Base-by-base conservation (phyloP, 1,139 yeast species). In the Yamadazyma epiphylla region DNA sequence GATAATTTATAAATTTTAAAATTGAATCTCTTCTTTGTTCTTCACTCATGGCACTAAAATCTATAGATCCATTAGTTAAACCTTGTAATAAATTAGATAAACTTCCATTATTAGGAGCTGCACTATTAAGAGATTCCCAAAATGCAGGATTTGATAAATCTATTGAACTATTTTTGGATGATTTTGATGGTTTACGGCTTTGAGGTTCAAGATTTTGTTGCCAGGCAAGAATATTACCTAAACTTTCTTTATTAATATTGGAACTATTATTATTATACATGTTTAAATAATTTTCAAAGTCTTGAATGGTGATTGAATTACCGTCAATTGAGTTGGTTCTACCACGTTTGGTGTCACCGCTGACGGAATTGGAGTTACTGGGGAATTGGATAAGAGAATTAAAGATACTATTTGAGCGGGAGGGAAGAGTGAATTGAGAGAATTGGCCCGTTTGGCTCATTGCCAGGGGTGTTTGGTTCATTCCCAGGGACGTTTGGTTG, bases 241-340 rank as follows among this genome's bases (percentile, higher is more conserved):
- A 39, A 35, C 69, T 63, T 33, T 72, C 78, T 37, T 70, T 60
- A n/a, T n/a, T n/a, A n/a, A n/a, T n/a, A n/a, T n/a, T n/a, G n/a
- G n/a, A n/a, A n/a, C n/a, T n/a, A n/a, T n/a, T n/a, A 43, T 59
- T 30, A 13, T 26, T 30, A 14, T 29, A 28, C 25, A 23, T 30
- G 22, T 40, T 43, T 16, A 44, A 31, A 26, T 39, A 60, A 25
- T 51, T 60, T 36, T 72, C 77, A 35, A 71, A 57, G 36, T 70
- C 77, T 33, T 60, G 66, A 9, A 57, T 33, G 3, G 60, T 43
- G 12, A 60, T 49, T 16, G 55, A 57, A 19, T 60, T 53, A 13
- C 58, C 63, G 12, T 42, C 34, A 11, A 30, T n/a, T n/a, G n/a
- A n/a, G n/a, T 36, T 30, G 33, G 25, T 30, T 28, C 16, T 24